Evolutionary conservation across 2,329 filamentous ascomycete genomes (phyloP).

Genomic region (Davidsoniella eucalypti): DNA sequence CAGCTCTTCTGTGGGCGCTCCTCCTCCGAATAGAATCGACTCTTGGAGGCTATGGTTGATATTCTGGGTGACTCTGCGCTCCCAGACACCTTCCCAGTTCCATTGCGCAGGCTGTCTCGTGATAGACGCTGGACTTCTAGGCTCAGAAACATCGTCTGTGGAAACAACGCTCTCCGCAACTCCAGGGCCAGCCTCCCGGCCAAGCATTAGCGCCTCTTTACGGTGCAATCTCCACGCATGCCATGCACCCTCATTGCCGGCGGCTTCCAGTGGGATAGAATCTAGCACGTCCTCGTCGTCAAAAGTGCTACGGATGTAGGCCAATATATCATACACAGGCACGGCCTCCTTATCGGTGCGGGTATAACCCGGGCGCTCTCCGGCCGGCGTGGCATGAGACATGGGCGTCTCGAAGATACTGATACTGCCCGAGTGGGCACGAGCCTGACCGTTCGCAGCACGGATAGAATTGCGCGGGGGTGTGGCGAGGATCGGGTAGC

Average conservation of each 20-base stretch:
- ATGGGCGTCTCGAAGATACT: slow-evolving; percentile 11
- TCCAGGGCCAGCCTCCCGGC: not conserved
- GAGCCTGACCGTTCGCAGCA: not conserved
- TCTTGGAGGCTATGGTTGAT: slow-evolving; percentile 66
- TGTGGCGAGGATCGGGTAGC: slow-evolving; percentile 14
- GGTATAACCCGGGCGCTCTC: slow-evolving; percentile 23
- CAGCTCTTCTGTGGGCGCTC: slow-evolving; percentile 44
- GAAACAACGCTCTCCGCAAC: slow-evolving; percentile 5
- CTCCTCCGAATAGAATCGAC: slow-evolving; percentile 55
- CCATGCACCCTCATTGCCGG: slow-evolving; percentile 83
- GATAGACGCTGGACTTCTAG: not conserved
- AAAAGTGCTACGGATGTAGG: slow-evolving; percentile 72
- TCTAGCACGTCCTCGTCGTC: slow-evolving; percentile 64
- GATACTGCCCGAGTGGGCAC: slow-evolving; percentile 5
- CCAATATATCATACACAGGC: slow-evolving; percentile 51
- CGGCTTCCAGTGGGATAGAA: slow-evolving; percentile 59
- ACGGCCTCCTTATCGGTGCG: slow-evolving; percentile 27
- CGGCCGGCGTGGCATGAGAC: slow-evolving; percentile 11
- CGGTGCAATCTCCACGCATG: slow-evolving; percentile 76
- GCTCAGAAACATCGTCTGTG: slow-evolving; percentile 8
- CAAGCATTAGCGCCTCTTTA: slow-evolving; percentile 25
- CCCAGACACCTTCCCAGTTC: slow-evolving; percentile 98
- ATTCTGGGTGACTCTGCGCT: slow-evolving; percentile 67
- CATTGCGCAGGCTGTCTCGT: slow-evolving; percentile 59
- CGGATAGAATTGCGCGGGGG: slow-evolving; percentile 10